These are phyloP conservation scores for Globisporangium barbulae DNA, from an alignment of 352 stramenopile genomes.

Conservation along the genomic window DNA sequence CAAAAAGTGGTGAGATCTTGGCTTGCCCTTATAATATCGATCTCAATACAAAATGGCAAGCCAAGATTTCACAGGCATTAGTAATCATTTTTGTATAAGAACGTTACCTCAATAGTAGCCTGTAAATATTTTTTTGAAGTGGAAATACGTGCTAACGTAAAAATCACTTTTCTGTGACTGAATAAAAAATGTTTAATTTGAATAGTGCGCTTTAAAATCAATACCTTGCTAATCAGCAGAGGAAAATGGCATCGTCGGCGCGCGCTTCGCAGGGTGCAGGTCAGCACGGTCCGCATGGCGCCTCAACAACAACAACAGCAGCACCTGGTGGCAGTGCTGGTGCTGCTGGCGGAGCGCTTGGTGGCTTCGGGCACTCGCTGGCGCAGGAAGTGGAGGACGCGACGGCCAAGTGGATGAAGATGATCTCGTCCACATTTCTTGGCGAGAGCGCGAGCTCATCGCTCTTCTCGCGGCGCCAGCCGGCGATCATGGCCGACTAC, in stretches of 20 bases:
- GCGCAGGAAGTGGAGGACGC: conserved; percentile 37
- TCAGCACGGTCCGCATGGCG: not conserved
- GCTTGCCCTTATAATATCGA: too few species aligned
- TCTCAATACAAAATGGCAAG: too few species aligned
- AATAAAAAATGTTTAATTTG: too few species aligned
- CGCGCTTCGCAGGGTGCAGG: not conserved
- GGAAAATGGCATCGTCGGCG: not conserved
- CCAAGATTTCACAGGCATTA: too few species aligned
- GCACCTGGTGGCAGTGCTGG: not conserved
- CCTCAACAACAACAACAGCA: not conserved
- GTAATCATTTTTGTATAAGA: too few species aligned
- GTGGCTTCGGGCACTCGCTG: conserved; percentile 19
- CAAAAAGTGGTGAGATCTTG: too few species aligned
- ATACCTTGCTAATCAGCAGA: too few species aligned
- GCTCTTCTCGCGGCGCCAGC: conserved; percentile 13
- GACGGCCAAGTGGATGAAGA: conserved; percentile 76
- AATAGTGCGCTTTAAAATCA: too few species aligned
- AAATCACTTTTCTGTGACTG: too few species aligned
- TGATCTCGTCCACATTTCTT: conserved; percentile 79
- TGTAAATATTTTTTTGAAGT: too few species aligned
- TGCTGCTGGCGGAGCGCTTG: conserved; percentile 5
- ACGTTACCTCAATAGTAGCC: too few species aligned
- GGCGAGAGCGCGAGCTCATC: conserved; percentile 39
- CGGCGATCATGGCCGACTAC: conserved; percentile 16
- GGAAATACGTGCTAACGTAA: too few species aligned